Base-by-base conservation (phyloP, 441 rosid genomes). In the Raphanus hybrid region DNA sequence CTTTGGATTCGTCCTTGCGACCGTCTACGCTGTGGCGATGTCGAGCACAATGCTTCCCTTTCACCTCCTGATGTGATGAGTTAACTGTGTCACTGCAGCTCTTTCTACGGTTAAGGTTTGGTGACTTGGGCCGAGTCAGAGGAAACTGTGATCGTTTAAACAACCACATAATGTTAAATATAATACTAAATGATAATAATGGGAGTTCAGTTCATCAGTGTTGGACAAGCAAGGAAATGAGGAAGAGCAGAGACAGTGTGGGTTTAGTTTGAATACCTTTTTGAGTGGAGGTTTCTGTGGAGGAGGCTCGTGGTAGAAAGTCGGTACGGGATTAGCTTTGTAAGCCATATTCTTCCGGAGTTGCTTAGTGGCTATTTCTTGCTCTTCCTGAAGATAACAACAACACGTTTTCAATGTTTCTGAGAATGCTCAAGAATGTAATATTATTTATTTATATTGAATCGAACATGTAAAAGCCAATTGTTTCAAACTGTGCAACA, bases 251-350 rank as follows among this genome's bases (percentile, higher is more conserved):
- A 20, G 73, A 32, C 26, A 3, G 34, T 6, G 18, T 6, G 12
- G 12, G 48, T 15, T 29, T 73, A 12, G 16, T 50, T 39, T 68
- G 2, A 20, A 29, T 85, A 96, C 99, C 98, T 96, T 96, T 82
- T 91, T 93, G 57, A 82, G 83, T 83, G 92, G 94, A 58, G 35
- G 80, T 86, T 89, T 93, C 0, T 94, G 96, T 20, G 99, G 96
- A 77, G 98, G 98, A 48, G 82, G 87, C 73, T 92, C 97, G 3
- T 93, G 86, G 87, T 96, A 96, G 79, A 96, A 96, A 83, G 70
- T 89, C 37, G 99, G 99, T 18, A 96, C 91, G 0, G 99, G 99
- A 23, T 96, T 93, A 20, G 99, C 99, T 88, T 79, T 93, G 74
- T 87, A 72, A 48, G 86, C 87, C 98, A 96, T 81, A 87, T 18